Conservation (phyloP, 768 basidiomycete genomes). For the Trametes coccinea region DNA sequence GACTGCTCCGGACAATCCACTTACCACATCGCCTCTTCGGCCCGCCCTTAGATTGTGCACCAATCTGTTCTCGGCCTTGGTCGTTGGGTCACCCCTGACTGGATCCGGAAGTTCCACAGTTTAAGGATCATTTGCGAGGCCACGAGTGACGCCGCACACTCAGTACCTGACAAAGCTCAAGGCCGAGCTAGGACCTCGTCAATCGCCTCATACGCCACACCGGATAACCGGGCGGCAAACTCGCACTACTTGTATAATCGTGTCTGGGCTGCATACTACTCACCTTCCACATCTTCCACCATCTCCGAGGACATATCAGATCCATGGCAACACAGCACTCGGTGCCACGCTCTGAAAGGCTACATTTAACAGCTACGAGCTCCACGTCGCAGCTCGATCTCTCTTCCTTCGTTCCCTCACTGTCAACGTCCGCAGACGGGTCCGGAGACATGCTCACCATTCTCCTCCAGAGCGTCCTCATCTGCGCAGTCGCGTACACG, state of each 20-base stretch:
- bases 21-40: background rate
- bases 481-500: slow-evolving; percentile 18
- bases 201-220: slow-evolving; percentile 6
- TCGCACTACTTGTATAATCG: background rate
- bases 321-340: slow-evolving; percentile 6
- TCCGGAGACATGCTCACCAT: slow-evolving; percentile 14
- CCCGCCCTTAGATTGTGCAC: background rate
- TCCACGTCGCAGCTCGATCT: background rate
- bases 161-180: background rate
- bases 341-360: slow-evolving; percentile 7
- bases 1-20: background rate
- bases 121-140: slow-evolving; percentile 3
- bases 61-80: background rate
- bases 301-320: slow-evolving; percentile 21
- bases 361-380: slow-evolving; percentile 8
- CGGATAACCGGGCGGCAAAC: slow-evolving; percentile 3
- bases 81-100: background rate
- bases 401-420: slow-evolving; percentile 10
- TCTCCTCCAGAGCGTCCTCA: slow-evolving; percentile 14
- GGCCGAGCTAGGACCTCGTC: background rate
- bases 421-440: slow-evolving; percentile 6
- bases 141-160: slow-evolving; percentile 6
- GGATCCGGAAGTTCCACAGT: slow-evolving; percentile 10
- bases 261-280: background rate
- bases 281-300: background rate